These are phyloP conservation scores for Lotus japonicus DNA, from an alignment of 306 rosid genomes.

Conservation along the genomic window DNA sequence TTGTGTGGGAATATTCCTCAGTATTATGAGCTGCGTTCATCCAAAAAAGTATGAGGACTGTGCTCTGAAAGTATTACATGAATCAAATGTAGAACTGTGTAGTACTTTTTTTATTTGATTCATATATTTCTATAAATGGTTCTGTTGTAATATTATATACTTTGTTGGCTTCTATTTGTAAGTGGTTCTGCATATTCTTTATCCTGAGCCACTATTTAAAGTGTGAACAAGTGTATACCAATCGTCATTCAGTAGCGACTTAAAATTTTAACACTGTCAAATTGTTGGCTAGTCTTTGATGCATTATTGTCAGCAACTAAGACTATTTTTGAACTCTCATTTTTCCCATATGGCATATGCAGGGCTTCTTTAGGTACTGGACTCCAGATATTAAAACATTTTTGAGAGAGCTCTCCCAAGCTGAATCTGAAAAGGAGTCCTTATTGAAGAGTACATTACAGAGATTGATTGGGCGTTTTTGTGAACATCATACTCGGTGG, in stretches of 20 bases:
- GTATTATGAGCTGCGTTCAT: conserved; percentile 74
- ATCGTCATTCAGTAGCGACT: not conserved
- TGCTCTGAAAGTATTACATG: not conserved
- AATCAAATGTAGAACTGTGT: not conserved
- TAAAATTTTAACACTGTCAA: not conserved
- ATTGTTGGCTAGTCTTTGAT: not conserved
- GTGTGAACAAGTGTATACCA: not conserved
- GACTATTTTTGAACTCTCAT: conserved; percentile 1
- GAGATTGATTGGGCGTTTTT: conserved; percentile 67
- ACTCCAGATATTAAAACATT: conserved; percentile 63
- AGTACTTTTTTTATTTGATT: conserved; percentile 18
- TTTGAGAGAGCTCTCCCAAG: conserved; percentile 61
- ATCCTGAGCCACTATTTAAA: not conserved
- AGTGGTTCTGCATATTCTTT: conserved; percentile 4
- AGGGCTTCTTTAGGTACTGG: conserved; percentile 95
- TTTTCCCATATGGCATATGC: conserved; percentile 31
- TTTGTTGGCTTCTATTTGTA: not conserved
- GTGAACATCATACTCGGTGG: conserved; percentile 75
- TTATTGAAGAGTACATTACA: conserved; percentile 68
- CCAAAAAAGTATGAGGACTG: conserved; percentile 56
- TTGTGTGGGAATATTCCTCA: conserved; percentile 41
- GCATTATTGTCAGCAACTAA: not conserved
- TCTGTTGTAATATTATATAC: not conserved
- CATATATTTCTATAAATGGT: not conserved
- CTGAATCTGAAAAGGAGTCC: conserved; percentile 72